phyloP scores from a whole-genome alignment of 2,329 filamentous ascomycete genomes.

The Calycina marina region DNA sequence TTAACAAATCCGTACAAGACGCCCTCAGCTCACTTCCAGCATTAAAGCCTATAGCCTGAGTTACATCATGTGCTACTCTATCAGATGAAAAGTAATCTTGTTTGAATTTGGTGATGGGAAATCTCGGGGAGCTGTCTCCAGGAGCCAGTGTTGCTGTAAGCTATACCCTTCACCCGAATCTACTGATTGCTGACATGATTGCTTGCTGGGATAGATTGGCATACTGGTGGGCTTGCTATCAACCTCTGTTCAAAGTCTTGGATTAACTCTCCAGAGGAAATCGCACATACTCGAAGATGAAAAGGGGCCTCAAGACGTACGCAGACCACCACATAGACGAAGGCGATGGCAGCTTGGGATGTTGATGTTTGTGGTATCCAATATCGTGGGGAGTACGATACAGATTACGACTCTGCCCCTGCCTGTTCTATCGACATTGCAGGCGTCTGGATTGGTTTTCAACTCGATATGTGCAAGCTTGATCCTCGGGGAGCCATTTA shows the following conservation, averaged over 20 bases:
- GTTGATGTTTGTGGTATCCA: constrained; percentile 91
- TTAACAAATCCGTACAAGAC: too few relatives aligned
- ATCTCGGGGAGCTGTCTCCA: constrained; percentile 62
- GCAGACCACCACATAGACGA: constrained; percentile 76
- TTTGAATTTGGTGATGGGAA: constrained; percentile 43
- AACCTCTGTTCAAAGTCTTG: constrained; percentile 87
- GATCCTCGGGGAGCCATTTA: constrained; percentile 87
- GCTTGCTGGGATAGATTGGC: constrained; percentile 47
- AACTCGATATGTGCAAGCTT: constrained; percentile 95
- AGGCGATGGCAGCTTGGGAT: constrained; percentile 95
- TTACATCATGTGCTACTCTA: too few relatives aligned
- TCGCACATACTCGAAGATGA: constrained; percentile 97
- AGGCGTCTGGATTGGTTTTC: constrained; percentile 93
- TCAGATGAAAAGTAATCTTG: too few relatives aligned
- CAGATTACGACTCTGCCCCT: constrained; percentile 94
- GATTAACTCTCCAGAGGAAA: constrained; percentile 90
- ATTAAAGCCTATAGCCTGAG: too few relatives aligned
- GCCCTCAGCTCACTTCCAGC: too few relatives aligned
- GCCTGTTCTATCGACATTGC: constrained; percentile 85
- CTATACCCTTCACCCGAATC: too few relatives aligned
- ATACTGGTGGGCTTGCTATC: constrained; percentile 87
- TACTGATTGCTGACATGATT: not conserved
- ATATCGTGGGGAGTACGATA: constrained; percentile 86
- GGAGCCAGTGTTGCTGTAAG: constrained; percentile 63
- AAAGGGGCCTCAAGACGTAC: constrained; percentile 61